Conservation (phyloP, 805 yeast genomes). For the Candida yuanshanica region DNA sequence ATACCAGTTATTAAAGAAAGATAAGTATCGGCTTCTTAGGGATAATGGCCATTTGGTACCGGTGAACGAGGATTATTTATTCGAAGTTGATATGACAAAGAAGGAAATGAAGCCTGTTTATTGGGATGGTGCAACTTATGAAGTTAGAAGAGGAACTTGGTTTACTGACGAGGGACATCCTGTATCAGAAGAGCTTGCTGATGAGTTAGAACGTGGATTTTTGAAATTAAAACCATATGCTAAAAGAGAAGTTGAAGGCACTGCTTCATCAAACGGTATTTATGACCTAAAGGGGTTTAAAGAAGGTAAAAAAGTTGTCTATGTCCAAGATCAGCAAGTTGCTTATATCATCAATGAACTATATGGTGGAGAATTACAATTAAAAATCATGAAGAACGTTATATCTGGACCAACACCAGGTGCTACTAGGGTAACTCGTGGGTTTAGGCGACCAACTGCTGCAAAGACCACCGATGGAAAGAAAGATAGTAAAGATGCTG, state of each 20-base stretch:
- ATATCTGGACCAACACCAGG: slow-evolving; percentile 36
- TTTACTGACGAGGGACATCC: slow-evolving; percentile 57
- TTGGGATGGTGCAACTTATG: slow-evolving; percentile 86
- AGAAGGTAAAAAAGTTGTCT: slow-evolving; percentile 34
- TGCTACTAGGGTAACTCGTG: slow-evolving; percentile 46
- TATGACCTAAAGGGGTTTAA: slow-evolving; percentile 17
- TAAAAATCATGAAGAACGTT: slow-evolving; percentile 30
- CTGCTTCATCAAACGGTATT: slow-evolving; percentile 6
- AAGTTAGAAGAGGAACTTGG: slow-evolving; percentile 85
- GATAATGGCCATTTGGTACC: slow-evolving; percentile 29
- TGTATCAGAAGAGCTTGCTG: slow-evolving; percentile 41
- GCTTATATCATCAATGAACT: slow-evolving; percentile 44
- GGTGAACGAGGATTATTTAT: slow-evolving; percentile 79
- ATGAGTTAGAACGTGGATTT: slow-evolving; percentile 56
- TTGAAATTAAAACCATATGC: slow-evolving; percentile 32
- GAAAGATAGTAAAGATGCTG: neutral
- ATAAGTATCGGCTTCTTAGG: neutral
- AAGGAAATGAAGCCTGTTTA: slow-evolving; percentile 62
- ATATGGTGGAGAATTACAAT: slow-evolving; percentile 34
- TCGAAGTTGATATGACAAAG: slow-evolving; percentile 57
- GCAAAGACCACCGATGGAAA: neutral
- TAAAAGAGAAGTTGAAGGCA: slow-evolving; percentile 4
- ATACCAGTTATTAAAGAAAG: slow-evolving; percentile 8
- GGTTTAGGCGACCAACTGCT: slow-evolving; percentile 27
- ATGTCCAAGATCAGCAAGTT: slow-evolving; percentile 30